These are phyloP conservation scores for Maudiozyma bulderi DNA, from an alignment of 805 yeast genomes.

Conservation along the genomic window DNA sequence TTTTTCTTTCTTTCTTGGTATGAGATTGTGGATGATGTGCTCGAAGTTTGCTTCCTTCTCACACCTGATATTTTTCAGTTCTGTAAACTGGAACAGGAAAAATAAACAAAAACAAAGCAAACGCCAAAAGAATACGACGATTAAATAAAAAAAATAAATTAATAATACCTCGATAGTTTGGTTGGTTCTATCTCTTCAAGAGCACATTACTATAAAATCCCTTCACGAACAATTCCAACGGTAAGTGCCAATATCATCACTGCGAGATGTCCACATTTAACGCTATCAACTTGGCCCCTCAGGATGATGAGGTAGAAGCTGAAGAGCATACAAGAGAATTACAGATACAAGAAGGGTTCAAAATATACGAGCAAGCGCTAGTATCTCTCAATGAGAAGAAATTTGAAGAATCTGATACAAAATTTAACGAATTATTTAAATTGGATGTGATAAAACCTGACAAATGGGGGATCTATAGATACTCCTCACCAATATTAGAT, in stretches of 20 bases:
- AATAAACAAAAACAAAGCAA: too few relatives aligned
- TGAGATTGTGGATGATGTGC: too few relatives aligned
- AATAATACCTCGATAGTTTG: too few relatives aligned
- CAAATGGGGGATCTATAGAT: slow-evolving; percentile 29
- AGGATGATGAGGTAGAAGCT: slow-evolving; percentile 55
- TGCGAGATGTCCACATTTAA: slow-evolving; percentile 53
- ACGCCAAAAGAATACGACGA: too few relatives aligned
- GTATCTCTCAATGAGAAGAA: slow-evolving; percentile 43
- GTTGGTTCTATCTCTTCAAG: too few relatives aligned
- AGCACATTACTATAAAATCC: too few relatives aligned
- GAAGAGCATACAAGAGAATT: slow-evolving; percentile 89
- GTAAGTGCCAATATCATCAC: neutral
- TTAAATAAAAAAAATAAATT: too few relatives aligned
- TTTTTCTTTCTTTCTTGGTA: too few relatives aligned
- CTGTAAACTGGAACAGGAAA: too few relatives aligned
- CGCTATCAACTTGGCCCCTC: slow-evolving; percentile 72
- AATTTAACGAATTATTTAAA: slow-evolving; percentile 55
- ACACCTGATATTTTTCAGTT: too few relatives aligned
- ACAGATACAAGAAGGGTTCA: slow-evolving; percentile 79
- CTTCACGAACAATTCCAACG: too few relatives aligned
- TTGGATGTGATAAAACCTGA: slow-evolving; percentile 54
- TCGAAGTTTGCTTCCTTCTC: too few relatives aligned
- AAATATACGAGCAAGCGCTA: slow-evolving; percentile 63
- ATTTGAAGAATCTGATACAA: slow-evolving; percentile 39
- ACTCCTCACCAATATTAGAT: slow-evolving; percentile 56